phyloP scores from a whole-genome alignment of 495 filamentous ascomycete genomes.

The Pseudevernia furfuracea region DNA sequence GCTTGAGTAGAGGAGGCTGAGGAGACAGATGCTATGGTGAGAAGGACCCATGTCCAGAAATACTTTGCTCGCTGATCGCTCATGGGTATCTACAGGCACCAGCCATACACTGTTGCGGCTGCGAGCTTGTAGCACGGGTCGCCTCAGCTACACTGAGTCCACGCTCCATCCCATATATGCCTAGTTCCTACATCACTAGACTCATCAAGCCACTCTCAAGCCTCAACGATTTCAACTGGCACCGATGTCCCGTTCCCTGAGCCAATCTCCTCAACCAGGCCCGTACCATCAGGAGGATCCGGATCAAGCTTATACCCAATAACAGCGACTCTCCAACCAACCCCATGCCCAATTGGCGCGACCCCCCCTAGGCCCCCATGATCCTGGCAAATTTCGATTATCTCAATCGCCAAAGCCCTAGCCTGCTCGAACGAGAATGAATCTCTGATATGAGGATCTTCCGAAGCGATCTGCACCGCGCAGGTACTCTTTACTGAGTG shows the following conservation, averaged over 20 bases:
- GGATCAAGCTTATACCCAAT: background rate
- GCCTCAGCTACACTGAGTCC: background rate
- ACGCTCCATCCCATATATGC: background rate
- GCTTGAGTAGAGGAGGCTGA: background rate
- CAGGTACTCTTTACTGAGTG: background rate
- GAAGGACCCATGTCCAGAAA: background rate
- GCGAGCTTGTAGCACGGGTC: background rate
- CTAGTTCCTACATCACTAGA: background rate
- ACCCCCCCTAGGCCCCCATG: background rate
- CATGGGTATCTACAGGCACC: background rate
- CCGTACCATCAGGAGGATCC: background rate
- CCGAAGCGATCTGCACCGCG: background rate
- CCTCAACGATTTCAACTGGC: background rate
- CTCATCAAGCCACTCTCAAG: background rate
- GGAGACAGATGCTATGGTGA: background rate
- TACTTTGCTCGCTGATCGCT: background rate
- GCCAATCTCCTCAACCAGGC: background rate
- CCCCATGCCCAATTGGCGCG: background rate
- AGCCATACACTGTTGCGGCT: background rate
- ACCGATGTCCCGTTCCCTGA: background rate
- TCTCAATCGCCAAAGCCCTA: background rate
- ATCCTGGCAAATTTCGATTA: background rate
- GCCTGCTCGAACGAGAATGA: constrained; percentile 4
- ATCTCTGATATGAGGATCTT: background rate
- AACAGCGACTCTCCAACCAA: background rate